A percentile compares a stretch with the other conserved stretches of the same genome.
Conservation (phyloP, 2,329 filamentous ascomycete species). For the Aspergillus sp. region DNA sequence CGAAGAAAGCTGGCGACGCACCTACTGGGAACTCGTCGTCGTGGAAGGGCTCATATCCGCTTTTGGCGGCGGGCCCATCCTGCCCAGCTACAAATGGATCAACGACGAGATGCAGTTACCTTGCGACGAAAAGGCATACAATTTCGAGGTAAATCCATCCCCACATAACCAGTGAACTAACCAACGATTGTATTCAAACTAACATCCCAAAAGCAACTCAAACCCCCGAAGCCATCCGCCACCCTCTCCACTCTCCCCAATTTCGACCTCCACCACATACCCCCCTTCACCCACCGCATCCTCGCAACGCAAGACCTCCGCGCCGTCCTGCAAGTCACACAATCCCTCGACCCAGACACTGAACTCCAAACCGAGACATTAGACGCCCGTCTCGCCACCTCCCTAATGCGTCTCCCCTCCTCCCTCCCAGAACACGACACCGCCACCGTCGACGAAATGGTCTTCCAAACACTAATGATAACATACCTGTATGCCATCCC, state of each 20-base stretch:
- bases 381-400: constrained; percentile 56
- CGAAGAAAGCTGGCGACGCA: constrained; percentile 80
- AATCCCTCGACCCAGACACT: constrained; percentile 21
- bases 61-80: constrained; percentile 44
- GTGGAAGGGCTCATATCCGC: constrained; percentile 78
- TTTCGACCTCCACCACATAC: constrained; percentile 50
- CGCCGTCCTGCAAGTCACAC: constrained; percentile 58
- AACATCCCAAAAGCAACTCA: constrained; percentile 54
- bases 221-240: constrained; percentile 54
- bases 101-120: constrained; percentile 68
- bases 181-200: neutral
- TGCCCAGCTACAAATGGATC: constrained; percentile 17
- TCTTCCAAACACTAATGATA: constrained; percentile 35
- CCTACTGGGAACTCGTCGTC: constrained; percentile 80
- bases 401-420: constrained; percentile 70
- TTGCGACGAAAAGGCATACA: constrained; percentile 68
- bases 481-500: constrained; percentile 26
- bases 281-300: constrained; percentile 78
- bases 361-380: constrained; percentile 50
- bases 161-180: too few relatives aligned
- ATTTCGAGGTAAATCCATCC: constrained; percentile 13
- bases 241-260: constrained; percentile 60
- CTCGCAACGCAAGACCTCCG: constrained; percentile 73
- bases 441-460: constrained; percentile 67
- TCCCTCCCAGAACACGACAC: constrained; percentile 66